phyloP scores from a whole-genome alignment of 1,284 basidiomycete species.

The Malassezia japonica region DNA sequence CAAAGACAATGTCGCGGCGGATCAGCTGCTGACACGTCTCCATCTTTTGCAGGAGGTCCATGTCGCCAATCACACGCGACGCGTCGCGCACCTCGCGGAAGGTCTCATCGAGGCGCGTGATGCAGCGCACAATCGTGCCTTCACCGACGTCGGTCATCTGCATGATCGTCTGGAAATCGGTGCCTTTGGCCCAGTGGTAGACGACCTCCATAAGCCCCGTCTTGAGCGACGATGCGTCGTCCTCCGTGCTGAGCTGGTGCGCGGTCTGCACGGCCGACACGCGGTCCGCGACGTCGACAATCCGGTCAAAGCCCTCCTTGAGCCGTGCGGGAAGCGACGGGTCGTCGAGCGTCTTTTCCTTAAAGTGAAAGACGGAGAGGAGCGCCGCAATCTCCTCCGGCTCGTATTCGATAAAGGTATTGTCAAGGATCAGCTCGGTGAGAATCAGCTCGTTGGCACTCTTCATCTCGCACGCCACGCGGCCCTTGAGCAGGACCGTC shows the following conservation, averaged over 20 bases:
- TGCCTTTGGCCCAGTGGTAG: conserved; percentile 97
- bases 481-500: conserved; percentile 87
- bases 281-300: conserved; percentile 70
- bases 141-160: conserved; percentile 87
- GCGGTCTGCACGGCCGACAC: conserved; percentile 68
- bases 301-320: conserved; percentile 65
- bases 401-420: conserved; percentile 76
- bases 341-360: conserved; percentile 86
- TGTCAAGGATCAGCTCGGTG: conserved; percentile 93
- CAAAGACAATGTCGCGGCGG: conserved; percentile 42
- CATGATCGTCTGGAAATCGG: conserved; percentile 92
- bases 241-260: conserved; percentile 54
- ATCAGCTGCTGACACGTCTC: conserved; percentile 86
- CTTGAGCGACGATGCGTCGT: conserved; percentile 27
- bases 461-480: conserved; percentile 98
- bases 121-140: conserved; percentile 90
- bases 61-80: conserved; percentile 91
- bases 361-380: conserved; percentile 90
- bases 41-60: conserved; percentile 93
- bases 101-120: conserved; percentile 90
- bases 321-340: conserved; percentile 69
- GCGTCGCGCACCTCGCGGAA: conserved; percentile 95
- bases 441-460: conserved; percentile 77
- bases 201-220: conserved; percentile 81
- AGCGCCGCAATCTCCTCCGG: conserved; percentile 96